Conservation (phyloP, 2,329 filamentous ascomycete species). For the Exophiala sideris region DNA sequence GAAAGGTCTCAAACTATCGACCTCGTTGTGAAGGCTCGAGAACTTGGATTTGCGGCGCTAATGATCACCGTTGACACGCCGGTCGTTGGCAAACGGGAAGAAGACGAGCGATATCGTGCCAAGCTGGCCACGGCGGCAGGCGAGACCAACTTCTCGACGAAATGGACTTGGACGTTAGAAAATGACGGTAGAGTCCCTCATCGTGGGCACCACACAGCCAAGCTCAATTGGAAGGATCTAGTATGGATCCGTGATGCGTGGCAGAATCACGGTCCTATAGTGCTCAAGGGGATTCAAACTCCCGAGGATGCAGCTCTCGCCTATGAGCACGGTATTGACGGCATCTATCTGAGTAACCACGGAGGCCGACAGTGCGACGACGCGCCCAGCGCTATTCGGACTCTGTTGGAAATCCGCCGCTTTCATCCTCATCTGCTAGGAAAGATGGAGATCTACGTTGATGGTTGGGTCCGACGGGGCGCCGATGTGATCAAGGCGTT, state of each 20-base stretch:
- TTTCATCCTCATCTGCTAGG: constrained; percentile 50
- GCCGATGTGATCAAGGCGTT: constrained; percentile 56
- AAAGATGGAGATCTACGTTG: constrained; percentile 51
- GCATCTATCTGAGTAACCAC: constrained; percentile 58
- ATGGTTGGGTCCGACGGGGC: constrained; percentile 53
- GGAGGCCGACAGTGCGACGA: constrained; percentile 56
- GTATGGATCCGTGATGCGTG: constrained; percentile 46
- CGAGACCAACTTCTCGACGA: constrained; percentile 30
- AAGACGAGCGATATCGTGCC: constrained; percentile 53
- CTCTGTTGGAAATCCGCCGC: constrained; percentile 51
- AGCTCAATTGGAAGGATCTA: constrained; percentile 53
- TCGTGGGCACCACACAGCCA: constrained; percentile 52
- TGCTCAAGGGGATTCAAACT: constrained; percentile 56
- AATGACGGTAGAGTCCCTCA: constrained; percentile 52
- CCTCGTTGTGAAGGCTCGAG: constrained; percentile 39
- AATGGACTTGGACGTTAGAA: constrained; percentile 46
- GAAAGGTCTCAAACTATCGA: constrained; percentile 47
- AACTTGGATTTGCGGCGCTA: constrained; percentile 21
- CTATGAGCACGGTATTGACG: constrained; percentile 49
- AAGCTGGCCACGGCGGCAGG: constrained; percentile 32
- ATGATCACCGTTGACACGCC: constrained; percentile 29
- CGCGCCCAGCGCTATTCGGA: constrained; percentile 47
- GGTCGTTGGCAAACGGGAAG: constrained; percentile 53
- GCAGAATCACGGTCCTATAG: constrained; percentile 51
- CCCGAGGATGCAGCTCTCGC: constrained; percentile 55